A percentile compares a stretch with the other conserved stretches of the same genome.
Conservation (phyloP, 2,329 filamentous ascomycete species). For the Sporothrix mexicana region DNA sequence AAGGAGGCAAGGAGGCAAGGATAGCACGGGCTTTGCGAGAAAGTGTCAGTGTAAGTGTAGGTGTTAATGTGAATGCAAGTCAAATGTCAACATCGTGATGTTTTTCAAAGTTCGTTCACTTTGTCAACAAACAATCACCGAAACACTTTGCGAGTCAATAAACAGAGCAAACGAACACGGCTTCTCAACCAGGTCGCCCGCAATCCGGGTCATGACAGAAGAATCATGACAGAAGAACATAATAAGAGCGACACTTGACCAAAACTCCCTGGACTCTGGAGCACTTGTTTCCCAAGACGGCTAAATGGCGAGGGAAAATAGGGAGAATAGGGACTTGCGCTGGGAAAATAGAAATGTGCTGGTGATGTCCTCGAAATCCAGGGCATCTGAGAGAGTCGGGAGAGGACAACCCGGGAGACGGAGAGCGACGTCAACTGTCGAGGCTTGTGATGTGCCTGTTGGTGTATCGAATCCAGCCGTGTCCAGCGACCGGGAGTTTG, state of each 20-base stretch:
- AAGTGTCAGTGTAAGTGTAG: background rate
- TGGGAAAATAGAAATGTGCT: slow-evolving; percentile 15
- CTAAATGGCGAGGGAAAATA: slow-evolving; percentile 16
- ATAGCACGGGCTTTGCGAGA: background rate
- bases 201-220: background rate
- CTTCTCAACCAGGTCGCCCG: slow-evolving; percentile 23
- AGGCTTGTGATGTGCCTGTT: background rate
- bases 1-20: background rate
- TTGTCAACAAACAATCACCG: slow-evolving; percentile 12
- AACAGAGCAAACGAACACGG: background rate
- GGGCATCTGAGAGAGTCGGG: background rate
- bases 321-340: background rate
- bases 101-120: background rate
- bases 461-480: background rate
- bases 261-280: background rate
- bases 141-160: background rate
- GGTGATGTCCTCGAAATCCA: background rate
- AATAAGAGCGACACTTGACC: slow-evolving; percentile 11
- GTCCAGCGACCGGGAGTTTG: slow-evolving; percentile 25
- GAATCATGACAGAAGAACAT: background rate
- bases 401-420: slow-evolving; percentile 7
- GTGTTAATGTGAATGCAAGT: too few species aligned
- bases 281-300: slow-evolving; percentile 30
- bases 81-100: background rate
- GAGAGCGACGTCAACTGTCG: background rate